Evolutionary conservation across 768 basidiomycete genomes (phyloP).

Genomic region (Plicaturopsis crispa): DNA sequence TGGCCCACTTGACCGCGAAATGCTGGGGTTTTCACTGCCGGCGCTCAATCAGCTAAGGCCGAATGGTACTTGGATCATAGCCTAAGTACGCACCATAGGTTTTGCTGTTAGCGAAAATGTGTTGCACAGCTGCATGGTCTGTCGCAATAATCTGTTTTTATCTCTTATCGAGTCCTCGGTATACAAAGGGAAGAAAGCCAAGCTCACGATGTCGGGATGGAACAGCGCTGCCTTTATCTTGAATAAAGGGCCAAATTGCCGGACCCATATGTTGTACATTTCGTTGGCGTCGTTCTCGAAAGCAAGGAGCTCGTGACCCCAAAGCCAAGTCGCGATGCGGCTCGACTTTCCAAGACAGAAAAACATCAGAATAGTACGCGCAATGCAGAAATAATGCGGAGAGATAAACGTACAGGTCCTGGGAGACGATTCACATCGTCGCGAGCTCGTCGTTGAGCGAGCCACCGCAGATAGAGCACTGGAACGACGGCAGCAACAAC

Average conservation of each 20-base stretch:
- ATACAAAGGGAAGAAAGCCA: neutral
- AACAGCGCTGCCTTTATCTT: conserved; percentile 29
- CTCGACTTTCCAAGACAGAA: conserved; percentile 4
- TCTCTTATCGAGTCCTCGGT: neutral
- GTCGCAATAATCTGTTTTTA: conserved; percentile 22
- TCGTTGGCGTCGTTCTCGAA: conserved; percentile 24
- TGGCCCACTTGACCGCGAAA: conserved; percentile 24
- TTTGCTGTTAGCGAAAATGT: conserved; percentile 28
- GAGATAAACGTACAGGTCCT: conserved; percentile 13
- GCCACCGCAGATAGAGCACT: too few relatives aligned
- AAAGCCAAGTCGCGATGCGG: conserved; percentile 19
- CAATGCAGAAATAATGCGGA: conserved; percentile 7
- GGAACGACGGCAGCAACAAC: too few relatives aligned
- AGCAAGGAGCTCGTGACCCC: conserved; percentile 30
- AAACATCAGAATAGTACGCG: conserved; percentile 7
- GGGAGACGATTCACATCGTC: conserved; percentile 12
- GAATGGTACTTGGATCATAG: neutral
- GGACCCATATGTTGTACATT: conserved; percentile 26
- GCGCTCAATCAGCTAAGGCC: too few relatives aligned
- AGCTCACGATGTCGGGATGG: conserved; percentile 28
- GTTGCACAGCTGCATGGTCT: conserved; percentile 27
- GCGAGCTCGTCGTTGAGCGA: too few relatives aligned
- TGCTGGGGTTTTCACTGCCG: conserved; percentile 19
- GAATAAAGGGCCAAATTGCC: conserved; percentile 24
- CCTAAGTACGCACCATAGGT: conserved; percentile 22